Base-by-base conservation (phyloP, 306 rosid genomes). In the Vigna angularis region DNA sequence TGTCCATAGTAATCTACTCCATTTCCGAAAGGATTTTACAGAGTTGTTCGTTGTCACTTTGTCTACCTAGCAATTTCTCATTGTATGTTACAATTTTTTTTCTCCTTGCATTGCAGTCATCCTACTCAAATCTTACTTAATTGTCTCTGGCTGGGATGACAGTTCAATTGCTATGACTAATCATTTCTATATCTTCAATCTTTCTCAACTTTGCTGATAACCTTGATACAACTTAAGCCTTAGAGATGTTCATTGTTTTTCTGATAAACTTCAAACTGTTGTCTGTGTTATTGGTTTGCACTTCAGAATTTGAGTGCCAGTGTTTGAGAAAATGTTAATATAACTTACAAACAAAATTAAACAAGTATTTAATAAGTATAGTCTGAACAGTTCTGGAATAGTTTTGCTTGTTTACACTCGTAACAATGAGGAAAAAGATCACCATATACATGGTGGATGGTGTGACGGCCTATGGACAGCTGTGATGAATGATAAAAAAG, bases 71-170 rank as follows among this genome's bases (percentile, higher is more conserved):
- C 78, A 78, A 20, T 44, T 67, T 66, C 49, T 70, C 53, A 66
- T 38, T 32, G 53, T 26, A 47, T 64, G 53, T 22, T 50, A 15
- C 77, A 75, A 69, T 66, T 36, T 45, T 56, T 79, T 59, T 56
- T 78, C 70, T 78, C 70, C 66, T 0, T 70, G 68, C 85, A 76
- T 76, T 78, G 61, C 59, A 38, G 73, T 58, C 62, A 16, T 81
- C 58, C 73, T 79, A 62, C 20, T 8, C 38, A 5, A 34, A 38
- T 12, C 50, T 79, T 75, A 26, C 70, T 56, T 81, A 61, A 50
- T 2, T 71, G 58, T 61, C 78, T 45, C 36, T 53, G 55, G 28
- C 52, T 36, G 50, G 14, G 75, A 17, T 22, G 24, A 32, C 68
- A 51, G 59, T 3, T 53, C 63, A 38, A 30, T 36, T 36, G 17